phyloP scores from a whole-genome alignment of 345 rosid species.

The Microcos paniculata region DNA sequence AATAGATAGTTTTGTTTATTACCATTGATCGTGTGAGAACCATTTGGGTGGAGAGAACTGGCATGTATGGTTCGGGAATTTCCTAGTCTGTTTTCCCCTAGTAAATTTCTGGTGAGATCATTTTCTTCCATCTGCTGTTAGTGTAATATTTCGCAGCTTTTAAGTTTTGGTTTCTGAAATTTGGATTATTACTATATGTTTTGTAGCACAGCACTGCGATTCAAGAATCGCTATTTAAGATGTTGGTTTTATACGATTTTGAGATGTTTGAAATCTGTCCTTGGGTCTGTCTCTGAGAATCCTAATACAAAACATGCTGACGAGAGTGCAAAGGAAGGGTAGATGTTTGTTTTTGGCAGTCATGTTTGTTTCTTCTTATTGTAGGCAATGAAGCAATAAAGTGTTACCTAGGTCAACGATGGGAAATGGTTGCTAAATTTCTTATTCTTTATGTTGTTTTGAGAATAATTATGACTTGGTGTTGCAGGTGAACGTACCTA shows the following conservation, averaged over 20 bases:
- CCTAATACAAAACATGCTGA: no score
- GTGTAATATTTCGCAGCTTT: neutral
- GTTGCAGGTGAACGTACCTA: slow-evolving; percentile 77
- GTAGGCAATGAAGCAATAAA: neutral
- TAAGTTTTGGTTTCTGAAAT: neutral
- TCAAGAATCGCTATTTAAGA: neutral
- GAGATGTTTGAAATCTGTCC: neutral
- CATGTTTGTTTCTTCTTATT: neutral
- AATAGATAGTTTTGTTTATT: neutral
- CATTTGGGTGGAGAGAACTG: neutral
- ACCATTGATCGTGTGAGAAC: neutral
- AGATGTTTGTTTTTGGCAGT: neutral
- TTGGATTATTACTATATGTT: neutral
- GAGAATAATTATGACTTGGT: neutral
- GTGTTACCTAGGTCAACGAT: neutral
- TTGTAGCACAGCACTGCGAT: neutral
- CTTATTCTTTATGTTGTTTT: neutral
- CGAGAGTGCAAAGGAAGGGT: neutral
- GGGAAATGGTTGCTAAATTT: neutral
- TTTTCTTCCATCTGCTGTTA: neutral
- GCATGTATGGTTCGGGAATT: neutral
- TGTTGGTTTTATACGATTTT: neutral
- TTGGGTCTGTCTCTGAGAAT: neutral
- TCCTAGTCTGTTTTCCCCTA: neutral
- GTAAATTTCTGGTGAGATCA: neutral